These are phyloP conservation scores for Starmerella floricola DNA, from an alignment of 805 yeast species.

Conservation along the genomic window DNA sequence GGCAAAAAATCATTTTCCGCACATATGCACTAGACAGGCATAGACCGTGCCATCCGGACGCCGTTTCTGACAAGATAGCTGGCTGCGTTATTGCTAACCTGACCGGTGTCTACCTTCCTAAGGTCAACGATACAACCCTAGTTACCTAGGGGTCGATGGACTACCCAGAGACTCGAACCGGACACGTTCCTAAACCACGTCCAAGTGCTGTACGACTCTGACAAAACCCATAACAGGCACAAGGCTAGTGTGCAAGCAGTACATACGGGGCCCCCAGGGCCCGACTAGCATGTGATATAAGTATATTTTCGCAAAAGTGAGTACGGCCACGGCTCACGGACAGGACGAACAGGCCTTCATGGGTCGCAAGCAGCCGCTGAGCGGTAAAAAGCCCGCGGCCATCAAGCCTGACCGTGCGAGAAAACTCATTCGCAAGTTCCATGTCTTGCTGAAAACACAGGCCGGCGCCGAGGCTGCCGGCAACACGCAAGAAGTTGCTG, in stretches of 20 bases:
- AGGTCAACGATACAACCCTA: constrained; percentile 16
- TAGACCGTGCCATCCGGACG: constrained; percentile 27
- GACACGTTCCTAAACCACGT: constrained; percentile 23
- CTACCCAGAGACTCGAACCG: constrained; percentile 28
- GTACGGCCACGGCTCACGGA: too few relatives aligned
- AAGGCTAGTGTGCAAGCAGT: background rate
- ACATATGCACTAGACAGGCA: constrained; percentile 3
- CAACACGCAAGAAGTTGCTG: constrained; percentile 33
- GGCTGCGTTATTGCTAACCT: constrained; percentile 29
- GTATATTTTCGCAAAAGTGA: too few relatives aligned
- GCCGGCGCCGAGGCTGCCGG: constrained; percentile 16
- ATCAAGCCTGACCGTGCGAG: constrained; percentile 59
- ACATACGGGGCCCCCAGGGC: background rate
- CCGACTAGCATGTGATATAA: too few relatives aligned
- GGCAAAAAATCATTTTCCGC: constrained; percentile 1
- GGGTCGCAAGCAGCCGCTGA: constrained; percentile 13
- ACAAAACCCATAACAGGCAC: constrained; percentile 26
- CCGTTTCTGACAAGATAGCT: constrained; percentile 24
- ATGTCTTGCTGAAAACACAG: constrained; percentile 45
- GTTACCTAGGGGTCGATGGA: constrained; percentile 21
- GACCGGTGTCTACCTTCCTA: constrained; percentile 26
- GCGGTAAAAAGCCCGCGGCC: constrained; percentile 31
- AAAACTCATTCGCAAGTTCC: constrained; percentile 65
- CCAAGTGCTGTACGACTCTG: constrained; percentile 13
- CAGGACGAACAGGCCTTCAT: background rate